phyloP scores from a whole-genome alignment of 2,329 filamentous ascomycete species.

The Boeremia lycopersici region DNA sequence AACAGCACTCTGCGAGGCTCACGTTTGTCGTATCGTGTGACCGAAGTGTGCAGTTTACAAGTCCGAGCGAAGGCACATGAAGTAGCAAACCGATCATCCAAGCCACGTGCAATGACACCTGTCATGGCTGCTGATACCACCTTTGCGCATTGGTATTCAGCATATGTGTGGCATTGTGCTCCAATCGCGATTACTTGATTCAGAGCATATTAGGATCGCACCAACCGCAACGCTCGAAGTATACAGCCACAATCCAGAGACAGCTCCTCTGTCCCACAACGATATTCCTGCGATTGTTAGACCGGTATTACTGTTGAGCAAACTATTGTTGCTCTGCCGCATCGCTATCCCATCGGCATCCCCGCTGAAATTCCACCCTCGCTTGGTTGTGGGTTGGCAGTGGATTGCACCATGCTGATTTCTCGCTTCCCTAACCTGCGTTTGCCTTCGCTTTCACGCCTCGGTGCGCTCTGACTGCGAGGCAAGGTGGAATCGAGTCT shows the following conservation, averaged over 20 bases:
- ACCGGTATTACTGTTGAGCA: no score
- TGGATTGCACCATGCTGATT: background rate
- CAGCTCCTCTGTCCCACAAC: no score
- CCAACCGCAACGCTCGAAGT: no score
- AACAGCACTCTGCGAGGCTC: background rate
- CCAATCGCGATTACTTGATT: background rate
- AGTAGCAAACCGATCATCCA: background rate
- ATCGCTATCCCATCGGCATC: background rate
- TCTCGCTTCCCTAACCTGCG: background rate
- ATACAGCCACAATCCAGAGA: no score
- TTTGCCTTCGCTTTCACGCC: background rate
- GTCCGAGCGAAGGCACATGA: background rate
- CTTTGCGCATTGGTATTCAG: background rate
- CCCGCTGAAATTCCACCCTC: background rate
- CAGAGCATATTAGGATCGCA: background rate
- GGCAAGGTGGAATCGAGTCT: no score
- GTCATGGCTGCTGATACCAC: background rate
- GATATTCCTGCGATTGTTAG: no score
- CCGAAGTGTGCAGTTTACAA: background rate
- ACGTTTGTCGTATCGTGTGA: background rate
- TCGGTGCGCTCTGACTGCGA: background rate
- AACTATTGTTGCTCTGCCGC: background rate
- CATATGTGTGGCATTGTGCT: background rate
- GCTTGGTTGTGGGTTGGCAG: background rate
- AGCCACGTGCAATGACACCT: conserved; percentile 1